Evolutionary conservation across 2,329 filamentous ascomycete genomes (phyloP).

Genomic region (Fusarium pilosicola): DNA sequence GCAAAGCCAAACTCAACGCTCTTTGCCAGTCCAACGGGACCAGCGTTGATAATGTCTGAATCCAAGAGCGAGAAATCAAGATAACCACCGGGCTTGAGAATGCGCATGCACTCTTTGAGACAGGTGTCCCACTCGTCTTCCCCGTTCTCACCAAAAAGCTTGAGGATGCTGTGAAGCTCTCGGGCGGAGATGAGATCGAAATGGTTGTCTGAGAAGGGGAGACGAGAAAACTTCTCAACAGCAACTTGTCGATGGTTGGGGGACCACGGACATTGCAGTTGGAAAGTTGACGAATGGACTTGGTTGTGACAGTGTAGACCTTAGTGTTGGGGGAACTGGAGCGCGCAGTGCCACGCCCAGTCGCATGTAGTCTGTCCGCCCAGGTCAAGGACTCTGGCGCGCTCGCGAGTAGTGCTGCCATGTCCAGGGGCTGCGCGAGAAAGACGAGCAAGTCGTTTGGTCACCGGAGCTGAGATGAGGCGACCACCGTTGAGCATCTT

Average conservation of each 20-base stretch:
- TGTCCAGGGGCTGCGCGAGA: constrained; percentile 59
- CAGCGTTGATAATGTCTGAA: constrained; percentile 87
- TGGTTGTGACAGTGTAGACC: constrained; percentile 87
- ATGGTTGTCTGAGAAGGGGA: constrained; percentile 86
- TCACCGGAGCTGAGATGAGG: constrained; percentile 71
- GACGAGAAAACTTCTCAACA: constrained; percentile 78
- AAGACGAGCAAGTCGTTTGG: constrained; percentile 67
- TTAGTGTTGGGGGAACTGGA: constrained; percentile 87
- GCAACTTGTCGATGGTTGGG: constrained; percentile 86
- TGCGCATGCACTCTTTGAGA: constrained; percentile 85
- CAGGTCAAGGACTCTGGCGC: constrained; percentile 82
- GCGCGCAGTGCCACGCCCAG: constrained; percentile 95
- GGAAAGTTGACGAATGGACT: constrained; percentile 73
- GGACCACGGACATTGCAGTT: constrained; percentile 84
- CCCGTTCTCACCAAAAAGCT: constrained; percentile 72
- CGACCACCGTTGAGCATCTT: constrained; percentile 72
- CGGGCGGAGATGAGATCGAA: constrained; percentile 94
- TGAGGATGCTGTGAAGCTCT: constrained; percentile 85
- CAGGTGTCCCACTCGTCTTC: constrained; percentile 90
- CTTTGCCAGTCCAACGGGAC: constrained; percentile 80
- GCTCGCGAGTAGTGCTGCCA: constrained; percentile 58
- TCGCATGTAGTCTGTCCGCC: constrained; percentile 86
- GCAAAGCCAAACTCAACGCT: constrained; percentile 93
- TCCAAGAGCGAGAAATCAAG: constrained; percentile 92
- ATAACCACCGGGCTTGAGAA: constrained; percentile 92